Evolutionary conservation across 768 basidiomycete species (phyloP), one percentile per base, ranked within the genome.

Genomic region (Mycena albidolilacea): DNA sequence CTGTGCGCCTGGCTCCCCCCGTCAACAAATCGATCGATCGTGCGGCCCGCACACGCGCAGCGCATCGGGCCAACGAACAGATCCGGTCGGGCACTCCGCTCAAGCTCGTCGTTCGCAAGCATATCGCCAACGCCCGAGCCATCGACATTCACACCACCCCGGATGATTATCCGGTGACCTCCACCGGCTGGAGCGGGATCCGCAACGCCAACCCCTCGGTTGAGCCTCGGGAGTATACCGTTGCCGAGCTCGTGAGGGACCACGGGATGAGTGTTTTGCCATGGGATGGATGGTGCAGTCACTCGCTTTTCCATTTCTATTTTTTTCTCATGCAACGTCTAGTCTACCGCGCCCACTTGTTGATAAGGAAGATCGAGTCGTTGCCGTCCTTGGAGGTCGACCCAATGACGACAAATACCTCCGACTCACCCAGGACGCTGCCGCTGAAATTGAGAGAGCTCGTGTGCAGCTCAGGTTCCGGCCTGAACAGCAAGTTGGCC

Each of bases 21-120:
- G n/a, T n/a, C n/a, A n/a, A n/a, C n/a, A n/a, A n/a, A n/a, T n/a
- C n/a, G n/a, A n/a, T n/a, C n/a, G n/a, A n/a, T n/a, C n/a, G n/a
- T n/a, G n/a, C n/a, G n/a, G n/a, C n/a, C n/a, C n/a, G n/a, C n/a
- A n/a, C n/a, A n/a, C n/a, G n/a, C n/a, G n/a, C n/a, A n/a, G n/a
- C n/a, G n/a, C n/a, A n/a, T n/a, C n/a, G n/a, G n/a, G 30, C 30
- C 30, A 30, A 30, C 30, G 30, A 30, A 30, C 30, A 30, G 30
- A 30, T 30, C 30, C 30, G 30, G 30, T 30, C 30, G 30, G 30
- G 30, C 30, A 30, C 62, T 17, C 7, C 44, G 6, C 44, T 63
- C 44, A 63, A 63, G 62, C 43, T 17, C 17, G 43, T 44, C 19
- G 62, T 63, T 63, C 62, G 62, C 6, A 37, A 35, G 23, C 62